A percentile compares a stretch with the other conserved stretches of the same genome.
Conservation (phyloP, 148 eudicot genomes). For the Nepenthes gracilis region DNA sequence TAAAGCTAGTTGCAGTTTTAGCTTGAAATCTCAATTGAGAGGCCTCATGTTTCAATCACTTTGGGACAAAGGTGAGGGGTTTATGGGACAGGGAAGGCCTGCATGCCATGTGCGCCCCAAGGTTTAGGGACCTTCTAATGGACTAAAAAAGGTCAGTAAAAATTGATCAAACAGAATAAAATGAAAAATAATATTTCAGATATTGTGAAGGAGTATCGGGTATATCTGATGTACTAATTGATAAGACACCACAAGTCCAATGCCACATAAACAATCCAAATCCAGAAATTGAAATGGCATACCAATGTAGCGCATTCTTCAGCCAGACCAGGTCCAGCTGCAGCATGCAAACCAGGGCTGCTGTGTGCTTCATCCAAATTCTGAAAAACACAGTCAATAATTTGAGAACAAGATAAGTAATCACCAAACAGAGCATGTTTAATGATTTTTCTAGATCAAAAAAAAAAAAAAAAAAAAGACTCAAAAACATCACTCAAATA, state of each 20-base stretch:
- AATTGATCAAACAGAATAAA: too few relatives aligned
- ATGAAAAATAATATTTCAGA: too few relatives aligned
- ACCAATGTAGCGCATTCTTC: conserved; percentile 94
- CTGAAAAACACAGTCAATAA: conserved; percentile 28
- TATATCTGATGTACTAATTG: too few relatives aligned
- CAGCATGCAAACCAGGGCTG: conserved; percentile 95
- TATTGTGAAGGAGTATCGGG: too few relatives aligned
- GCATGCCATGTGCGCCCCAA: too few relatives aligned
- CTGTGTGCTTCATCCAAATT: conserved; percentile 94
- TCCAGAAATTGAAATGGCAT: conserved; percentile 11
- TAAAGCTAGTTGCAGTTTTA: background rate
- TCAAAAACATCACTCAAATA: too few relatives aligned
- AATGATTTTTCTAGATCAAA: background rate
- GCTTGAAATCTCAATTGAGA: background rate
- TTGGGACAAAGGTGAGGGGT: too few relatives aligned
- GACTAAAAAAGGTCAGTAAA: too few relatives aligned
- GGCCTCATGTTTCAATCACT: background rate
- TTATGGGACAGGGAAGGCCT: too few relatives aligned
- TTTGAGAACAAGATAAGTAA: background rate
- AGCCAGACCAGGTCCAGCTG: conserved; percentile 97
- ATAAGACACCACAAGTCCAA: too few relatives aligned
- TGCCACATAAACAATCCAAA: background rate
- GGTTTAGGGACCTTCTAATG: too few relatives aligned
- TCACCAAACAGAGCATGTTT: background rate
- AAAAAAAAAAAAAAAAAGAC: too few relatives aligned